Base-by-base conservation (phyloP, 176 grass and related monocot genomes). In the Bromus sterilis region DNA sequence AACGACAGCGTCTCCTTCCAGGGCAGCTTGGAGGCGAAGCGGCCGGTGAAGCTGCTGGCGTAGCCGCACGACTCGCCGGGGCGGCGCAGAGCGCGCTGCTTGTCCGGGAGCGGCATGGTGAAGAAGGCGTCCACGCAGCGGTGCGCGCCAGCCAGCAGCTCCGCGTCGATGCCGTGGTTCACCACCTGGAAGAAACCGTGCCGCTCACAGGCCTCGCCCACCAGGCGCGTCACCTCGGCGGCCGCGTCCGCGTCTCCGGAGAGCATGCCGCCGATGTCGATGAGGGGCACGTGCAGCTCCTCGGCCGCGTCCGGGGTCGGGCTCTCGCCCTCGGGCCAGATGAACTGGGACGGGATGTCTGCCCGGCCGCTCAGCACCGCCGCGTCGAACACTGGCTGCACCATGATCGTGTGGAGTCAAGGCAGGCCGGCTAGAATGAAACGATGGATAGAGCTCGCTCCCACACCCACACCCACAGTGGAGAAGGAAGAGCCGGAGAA, bases 1-100 rank as follows among this genome's bases (percentile, higher is more conserved):
- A 99, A 99, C 0, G 97, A 99, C 8, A 99, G 88, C 5, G 97
- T 99, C 87, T 99, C 97, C 84, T 99, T 99, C 97, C 97, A 99
- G 0, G 97, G 97, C 3, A 99, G 97, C 86, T 92, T 95, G 67
- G 56, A 78, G 0, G 93, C 83, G 84, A 99, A 99, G 1, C 97
- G 87, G 0, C 91, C 89, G 9, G 93, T 94, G 86, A 99, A 99
- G 81, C 97, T 96, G 87, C 93, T 96, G 0, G 97, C 97, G 88
- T 99, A 99, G 35, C 97, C 97, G 84, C 93, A 96, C 60, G 91
- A 89, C 69, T 96, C 89, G 16, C 93, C 91, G 5, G 75, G 82
- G 0, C 21, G 44, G 7, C 97, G 84, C 69, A 83, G 97, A 14
- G 97, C 97, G 30, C 91, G 89, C 84, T 93, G 93, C 89, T 99